These are phyloP conservation scores for Quillaja saponaria DNA, from an alignment of 306 rosid species.

Conservation along the genomic window DNA sequence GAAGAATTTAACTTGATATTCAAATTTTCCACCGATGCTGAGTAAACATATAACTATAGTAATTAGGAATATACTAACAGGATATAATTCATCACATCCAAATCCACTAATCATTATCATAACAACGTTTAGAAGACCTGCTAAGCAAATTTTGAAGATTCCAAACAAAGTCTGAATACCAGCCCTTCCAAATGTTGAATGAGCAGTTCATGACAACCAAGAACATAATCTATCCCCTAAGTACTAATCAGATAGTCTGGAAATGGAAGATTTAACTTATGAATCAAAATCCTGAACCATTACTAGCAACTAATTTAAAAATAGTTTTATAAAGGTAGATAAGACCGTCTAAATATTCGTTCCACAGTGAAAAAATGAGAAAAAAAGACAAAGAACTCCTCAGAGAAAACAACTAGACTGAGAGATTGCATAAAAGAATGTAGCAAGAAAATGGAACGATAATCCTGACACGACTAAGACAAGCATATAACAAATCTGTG, in stretches of 20 bases:
- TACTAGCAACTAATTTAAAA: not conserved
- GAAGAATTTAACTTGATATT: too few relatives aligned
- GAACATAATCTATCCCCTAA: not conserved
- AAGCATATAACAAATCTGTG: not conserved
- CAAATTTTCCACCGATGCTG: too few relatives aligned
- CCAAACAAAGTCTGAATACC: not conserved
- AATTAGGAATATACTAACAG: not conserved
- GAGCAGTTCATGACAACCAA: not conserved
- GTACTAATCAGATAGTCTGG: too few relatives aligned
- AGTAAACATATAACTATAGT: not conserved
- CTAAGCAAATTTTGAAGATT: not conserved
- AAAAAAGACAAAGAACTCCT: too few relatives aligned
- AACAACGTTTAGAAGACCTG: not conserved
- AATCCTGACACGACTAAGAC: too few relatives aligned
- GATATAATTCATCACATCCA: not conserved
- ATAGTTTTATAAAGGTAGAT: not conserved
- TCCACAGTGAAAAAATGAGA: not conserved
- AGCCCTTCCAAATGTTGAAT: not conserved
- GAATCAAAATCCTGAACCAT: not conserved
- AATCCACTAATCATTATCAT: not conserved
- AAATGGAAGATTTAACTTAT: too few relatives aligned
- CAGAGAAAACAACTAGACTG: too few relatives aligned
- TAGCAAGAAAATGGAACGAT: too few relatives aligned
- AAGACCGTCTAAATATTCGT: not conserved
- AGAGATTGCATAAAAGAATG: too few relatives aligned